A percentile compares a stretch with the other conserved stretches of the same genome.
phyloP scores from a whole-genome alignment of 306 rosid genomes.

The Prosopis cineraria region DNA sequence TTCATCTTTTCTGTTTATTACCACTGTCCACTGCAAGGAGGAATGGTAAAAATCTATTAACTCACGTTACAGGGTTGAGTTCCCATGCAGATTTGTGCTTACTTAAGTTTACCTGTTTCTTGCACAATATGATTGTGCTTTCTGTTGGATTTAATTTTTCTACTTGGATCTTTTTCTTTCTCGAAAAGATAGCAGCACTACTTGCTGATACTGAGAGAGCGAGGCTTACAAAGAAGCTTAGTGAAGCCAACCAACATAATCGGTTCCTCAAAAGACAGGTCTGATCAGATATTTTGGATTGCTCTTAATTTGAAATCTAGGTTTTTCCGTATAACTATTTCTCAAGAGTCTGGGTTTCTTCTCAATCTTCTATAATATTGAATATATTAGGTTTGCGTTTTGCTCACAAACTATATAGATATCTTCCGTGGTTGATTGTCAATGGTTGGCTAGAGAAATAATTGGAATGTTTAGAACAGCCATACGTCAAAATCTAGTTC shows the following conservation, averaged over 20 bases:
- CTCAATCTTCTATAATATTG: conserved; percentile 10
- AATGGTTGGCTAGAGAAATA: neutral
- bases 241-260: conserved; percentile 93
- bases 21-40: neutral
- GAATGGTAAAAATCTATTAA: neutral
- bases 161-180: neutral
- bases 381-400: conserved; percentile 12
- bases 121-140: conserved; percentile 25
- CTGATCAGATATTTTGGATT: conserved; percentile 18
- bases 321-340: neutral
- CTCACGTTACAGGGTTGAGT: neutral
- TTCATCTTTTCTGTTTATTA: neutral
- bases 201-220: conserved; percentile 75
- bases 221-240: conserved; percentile 70
- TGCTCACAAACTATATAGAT: neutral
- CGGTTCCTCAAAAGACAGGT: conserved; percentile 97
- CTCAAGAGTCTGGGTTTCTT: conserved; percentile 6
- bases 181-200: conserved; percentile 58
- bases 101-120: neutral
- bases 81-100: neutral
- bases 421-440: neutral
- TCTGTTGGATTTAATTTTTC: conserved; percentile 9
- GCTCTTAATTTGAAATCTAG: conserved; percentile 22
- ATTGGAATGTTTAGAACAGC: neutral
- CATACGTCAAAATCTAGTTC: neutral